phyloP scores from a whole-genome alignment of 805 yeast species.

The Tetrapisispora fleetii region DNA sequence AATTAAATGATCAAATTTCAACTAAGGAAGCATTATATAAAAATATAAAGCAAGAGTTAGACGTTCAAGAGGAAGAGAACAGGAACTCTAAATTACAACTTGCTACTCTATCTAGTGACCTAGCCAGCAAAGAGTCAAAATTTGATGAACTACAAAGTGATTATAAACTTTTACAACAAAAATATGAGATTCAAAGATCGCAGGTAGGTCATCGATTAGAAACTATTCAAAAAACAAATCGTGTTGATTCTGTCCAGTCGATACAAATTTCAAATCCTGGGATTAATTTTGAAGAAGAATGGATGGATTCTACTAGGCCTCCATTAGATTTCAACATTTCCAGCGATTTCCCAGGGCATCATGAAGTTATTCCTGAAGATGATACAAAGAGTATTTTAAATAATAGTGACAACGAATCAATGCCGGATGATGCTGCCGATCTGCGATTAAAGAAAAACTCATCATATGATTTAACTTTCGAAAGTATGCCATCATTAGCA shows the following conservation, averaged over 20 bases:
- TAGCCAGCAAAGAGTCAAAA: not conserved
- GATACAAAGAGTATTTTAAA: not conserved
- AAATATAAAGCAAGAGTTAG: conserved; percentile 7
- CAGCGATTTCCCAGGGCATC: not conserved
- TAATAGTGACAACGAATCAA: conserved; percentile 4
- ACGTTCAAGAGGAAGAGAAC: conserved; percentile 2
- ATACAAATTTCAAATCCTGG: not conserved
- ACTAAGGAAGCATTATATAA: conserved; percentile 3
- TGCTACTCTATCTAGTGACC: conserved; percentile 13
- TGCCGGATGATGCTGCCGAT: conserved; percentile 24
- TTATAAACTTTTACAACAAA: conserved; percentile 16
- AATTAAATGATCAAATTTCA: not conserved
- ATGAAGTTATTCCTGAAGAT: not conserved
- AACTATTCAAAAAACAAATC: not conserved
- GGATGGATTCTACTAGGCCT: conserved; percentile 6
- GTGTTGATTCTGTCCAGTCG: not conserved
- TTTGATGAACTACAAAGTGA: conserved; percentile 21
- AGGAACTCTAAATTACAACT: not conserved
- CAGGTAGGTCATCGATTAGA: conserved; percentile 11
- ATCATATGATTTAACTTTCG: not conserved
- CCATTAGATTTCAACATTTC: not conserved
- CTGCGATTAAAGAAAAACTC: conserved; percentile 5
- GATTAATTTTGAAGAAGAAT: conserved; percentile 11
- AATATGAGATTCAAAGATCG: conserved; percentile 20
- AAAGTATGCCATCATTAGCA: not conserved